phyloP scores from a whole-genome alignment of 352 stramenopile species.

The Phytophthora sansomeana region DNA sequence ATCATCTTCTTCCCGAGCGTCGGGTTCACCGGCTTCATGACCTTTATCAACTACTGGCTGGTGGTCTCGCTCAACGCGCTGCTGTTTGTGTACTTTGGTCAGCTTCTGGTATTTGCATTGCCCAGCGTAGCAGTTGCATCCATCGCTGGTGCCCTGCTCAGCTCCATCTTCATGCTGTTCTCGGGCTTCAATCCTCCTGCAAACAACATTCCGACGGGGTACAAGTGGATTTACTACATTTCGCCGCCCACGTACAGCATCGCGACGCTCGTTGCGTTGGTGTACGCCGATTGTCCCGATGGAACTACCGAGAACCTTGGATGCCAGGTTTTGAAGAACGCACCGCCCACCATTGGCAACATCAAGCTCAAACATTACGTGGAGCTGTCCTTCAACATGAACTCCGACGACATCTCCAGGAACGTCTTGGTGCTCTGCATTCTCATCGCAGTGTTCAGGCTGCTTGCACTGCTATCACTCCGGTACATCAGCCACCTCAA shows the following conservation, averaged over 20 bases:
- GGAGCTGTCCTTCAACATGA: conserved; percentile 49
- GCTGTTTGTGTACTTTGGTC: conserved; percentile 57
- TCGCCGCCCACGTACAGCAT: conserved; percentile 58
- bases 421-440: conserved; percentile 42
- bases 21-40: conserved; percentile 44
- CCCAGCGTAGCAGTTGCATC: conserved; percentile 55
- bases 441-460: conserved; percentile 57
- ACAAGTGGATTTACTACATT: conserved; percentile 72
- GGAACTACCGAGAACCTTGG: conserved; percentile 23
- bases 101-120: conserved; percentile 56
- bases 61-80: conserved; percentile 54
- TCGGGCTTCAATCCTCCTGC: conserved; percentile 57
- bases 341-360: conserved; percentile 34
- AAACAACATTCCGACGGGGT: conserved; percentile 48
- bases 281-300: conserved; percentile 51
- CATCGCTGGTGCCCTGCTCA: conserved; percentile 54
- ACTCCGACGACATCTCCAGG: conserved; percentile 35
- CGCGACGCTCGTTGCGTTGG: conserved; percentile 41
- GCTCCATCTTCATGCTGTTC: conserved; percentile 70
- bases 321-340: conserved; percentile 40
- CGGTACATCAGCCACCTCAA: conserved; percentile 68
- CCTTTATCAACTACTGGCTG: conserved; percentile 58
- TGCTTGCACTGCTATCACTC: conserved; percentile 53
- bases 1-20: conserved; percentile 57
- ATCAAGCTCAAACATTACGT: conserved; percentile 57